Base-by-base conservation (phyloP, 306 rosid genomes). In the Vicia sativa region DNA sequence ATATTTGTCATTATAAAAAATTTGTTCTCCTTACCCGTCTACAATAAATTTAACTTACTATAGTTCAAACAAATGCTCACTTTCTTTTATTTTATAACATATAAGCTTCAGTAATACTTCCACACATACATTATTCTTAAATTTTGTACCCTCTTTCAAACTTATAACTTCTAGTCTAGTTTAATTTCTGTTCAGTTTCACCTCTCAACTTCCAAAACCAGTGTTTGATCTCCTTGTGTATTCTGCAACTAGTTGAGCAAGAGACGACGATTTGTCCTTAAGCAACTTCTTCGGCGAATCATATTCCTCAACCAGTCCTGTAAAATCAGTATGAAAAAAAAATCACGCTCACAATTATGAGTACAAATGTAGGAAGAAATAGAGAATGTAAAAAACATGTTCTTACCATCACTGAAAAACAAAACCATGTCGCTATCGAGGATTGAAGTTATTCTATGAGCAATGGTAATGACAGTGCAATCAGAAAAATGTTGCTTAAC, bases 401-500 rank as follows among this genome's bases (percentile, higher is more conserved):
- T 12, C 53, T 70, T 21, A 56, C 82, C 96, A 14, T 80, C 80
- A 76, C 48, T 86, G 54, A 89, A 84, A 67, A 87, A 83, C 52
- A 92, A 73, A 70, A 92, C 95, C 92, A 87, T 89, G 84, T 87
- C 91, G 50, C 91, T 87, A 9, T 78, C 77, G 1, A 92, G 82
- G 53, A 89, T 84, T 10, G 95, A 92, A 61, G 98, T 89, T 77
- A 87, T 87, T 18, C 91, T 85, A 62, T 89, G 98, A 26, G 98
- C 95, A 77, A 92, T 87, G 6, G 87, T 86, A 31, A 92, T 84
- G 50, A 92, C 88, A 0, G 92, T 89, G 64, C 87, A 78, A 48
- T 82, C 80, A 3, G 79, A 75, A 67, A 92, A 89, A 68, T 92
- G 85, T 9, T 74, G 82, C 66, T 84, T 62, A 2, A 77, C 37